phyloP scores from a whole-genome alignment of 352 stramenopile species.

The Globisporangium radiosum region DNA sequence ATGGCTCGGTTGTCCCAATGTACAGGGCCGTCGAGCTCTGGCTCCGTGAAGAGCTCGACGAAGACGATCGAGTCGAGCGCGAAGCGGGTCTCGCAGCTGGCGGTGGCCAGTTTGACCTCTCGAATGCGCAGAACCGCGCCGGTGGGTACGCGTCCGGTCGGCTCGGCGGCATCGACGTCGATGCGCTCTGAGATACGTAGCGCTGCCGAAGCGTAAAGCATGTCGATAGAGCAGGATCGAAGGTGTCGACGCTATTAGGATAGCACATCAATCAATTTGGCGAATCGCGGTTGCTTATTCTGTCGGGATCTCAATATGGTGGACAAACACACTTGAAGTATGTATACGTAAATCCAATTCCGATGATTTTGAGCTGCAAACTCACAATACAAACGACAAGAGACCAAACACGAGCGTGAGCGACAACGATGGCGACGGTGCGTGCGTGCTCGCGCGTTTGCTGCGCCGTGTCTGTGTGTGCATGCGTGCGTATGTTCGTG shows the following conservation, averaged over 20 bases:
- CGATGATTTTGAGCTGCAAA: too few relatives aligned
- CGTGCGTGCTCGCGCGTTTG: neutral
- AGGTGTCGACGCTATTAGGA: too few relatives aligned
- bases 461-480: neutral
- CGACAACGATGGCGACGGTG: neutral
- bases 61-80: constrained; percentile 65
- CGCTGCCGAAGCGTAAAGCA: constrained; percentile 24
- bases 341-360: too few relatives aligned
- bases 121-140: constrained; percentile 69
- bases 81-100: constrained; percentile 34
- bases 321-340: too few relatives aligned
- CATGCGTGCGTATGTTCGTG: neutral
- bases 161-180: constrained; percentile 55
- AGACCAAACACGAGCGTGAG: too few relatives aligned
- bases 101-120: constrained; percentile 37
- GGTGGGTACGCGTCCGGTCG: constrained; percentile 66
- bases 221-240: neutral
- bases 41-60: constrained; percentile 87
- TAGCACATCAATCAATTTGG: too few relatives aligned
- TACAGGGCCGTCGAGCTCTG: constrained; percentile 90
- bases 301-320: too few relatives aligned
- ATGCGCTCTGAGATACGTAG: constrained; percentile 11
- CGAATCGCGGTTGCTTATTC: too few relatives aligned
- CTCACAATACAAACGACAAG: too few relatives aligned
- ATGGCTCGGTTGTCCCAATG: constrained; percentile 76